Conservation (phyloP, 345 rosid species). For the Turnera subulata region DNA sequence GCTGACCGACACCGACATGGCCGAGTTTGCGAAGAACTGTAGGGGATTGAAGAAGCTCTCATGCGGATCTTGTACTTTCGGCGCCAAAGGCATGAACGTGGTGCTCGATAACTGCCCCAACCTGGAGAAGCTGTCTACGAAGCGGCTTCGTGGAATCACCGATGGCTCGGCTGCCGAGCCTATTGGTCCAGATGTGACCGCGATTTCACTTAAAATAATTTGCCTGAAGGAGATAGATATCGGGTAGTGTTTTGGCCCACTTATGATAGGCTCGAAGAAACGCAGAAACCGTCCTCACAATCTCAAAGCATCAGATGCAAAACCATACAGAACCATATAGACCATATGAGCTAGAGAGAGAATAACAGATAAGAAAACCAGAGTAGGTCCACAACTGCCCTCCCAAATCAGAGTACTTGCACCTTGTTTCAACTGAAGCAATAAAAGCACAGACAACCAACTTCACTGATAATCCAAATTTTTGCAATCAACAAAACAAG, state of each 20-base stretch:
- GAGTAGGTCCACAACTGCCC: no score
- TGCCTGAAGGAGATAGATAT: slow-evolving; percentile 73
- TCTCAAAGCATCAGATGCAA: no score
- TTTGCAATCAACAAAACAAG: no score
- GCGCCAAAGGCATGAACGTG: slow-evolving; percentile 81
- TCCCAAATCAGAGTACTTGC: no score
- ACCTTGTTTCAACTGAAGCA: no score
- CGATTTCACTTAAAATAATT: slow-evolving; percentile 51
- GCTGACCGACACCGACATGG: slow-evolving; percentile 69
- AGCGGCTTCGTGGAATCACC: slow-evolving; percentile 68
- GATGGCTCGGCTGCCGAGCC: slow-evolving; percentile 53
- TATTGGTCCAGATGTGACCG: slow-evolving; percentile 59
- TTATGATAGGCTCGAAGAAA: slow-evolving; percentile 57
- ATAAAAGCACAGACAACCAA: no score
- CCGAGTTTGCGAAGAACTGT: slow-evolving; percentile 63
- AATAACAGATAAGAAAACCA: no score
- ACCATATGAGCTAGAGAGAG: no score
- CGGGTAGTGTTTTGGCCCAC: slow-evolving; percentile 73
- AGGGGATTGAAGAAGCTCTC: slow-evolving; percentile 70
- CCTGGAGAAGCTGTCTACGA: slow-evolving; percentile 68
- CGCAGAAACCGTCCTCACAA: no score
- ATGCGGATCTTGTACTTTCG: slow-evolving; percentile 77
- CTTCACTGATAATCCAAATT: no score
- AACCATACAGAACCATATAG: no score
- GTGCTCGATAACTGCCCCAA: slow-evolving; percentile 64